phyloP scores from a whole-genome alignment of 2,329 filamentous ascomycete genomes.

The Hortaea werneckii region DNA sequence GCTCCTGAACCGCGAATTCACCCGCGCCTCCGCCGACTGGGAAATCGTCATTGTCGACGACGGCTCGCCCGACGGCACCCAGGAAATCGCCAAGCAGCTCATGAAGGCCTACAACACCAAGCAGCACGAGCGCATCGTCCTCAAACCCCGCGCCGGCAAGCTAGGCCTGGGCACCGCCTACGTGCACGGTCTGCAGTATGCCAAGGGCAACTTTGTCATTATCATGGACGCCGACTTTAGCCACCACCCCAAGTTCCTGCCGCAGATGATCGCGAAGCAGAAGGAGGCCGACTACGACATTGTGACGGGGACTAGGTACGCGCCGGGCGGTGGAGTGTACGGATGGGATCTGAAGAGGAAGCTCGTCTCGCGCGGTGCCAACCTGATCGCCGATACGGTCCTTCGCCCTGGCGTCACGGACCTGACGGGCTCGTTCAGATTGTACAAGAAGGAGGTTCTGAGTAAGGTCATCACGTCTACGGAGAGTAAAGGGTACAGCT shows the following conservation, averaged over 20 bases:
- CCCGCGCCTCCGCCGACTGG: conserved; percentile 86
- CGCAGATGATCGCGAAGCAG: conserved; percentile 80
- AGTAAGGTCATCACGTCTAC: conserved; percentile 84
- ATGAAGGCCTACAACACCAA: conserved; percentile 59
- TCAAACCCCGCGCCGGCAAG: conserved; percentile 86
- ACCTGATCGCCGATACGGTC: conserved; percentile 91
- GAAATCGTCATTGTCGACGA: conserved; percentile 98
- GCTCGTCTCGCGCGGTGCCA: conserved; percentile 75
- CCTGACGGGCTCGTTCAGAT: conserved; percentile 82
- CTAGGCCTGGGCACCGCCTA: conserved; percentile 95
- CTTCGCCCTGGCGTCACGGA: conserved; percentile 90
- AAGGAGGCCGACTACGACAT: conserved; percentile 78
- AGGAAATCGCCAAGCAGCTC: conserved; percentile 81
- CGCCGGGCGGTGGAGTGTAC: conserved; percentile 73
- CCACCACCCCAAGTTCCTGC: conserved; percentile 98
- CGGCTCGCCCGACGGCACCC: conserved; percentile 90
- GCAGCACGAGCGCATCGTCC: conserved; percentile 55
- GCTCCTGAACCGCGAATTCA: conserved; percentile 87
- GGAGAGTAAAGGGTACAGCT: conserved; percentile 93
- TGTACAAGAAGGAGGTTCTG: conserved; percentile 87
- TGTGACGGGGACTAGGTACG: conserved; percentile 91
- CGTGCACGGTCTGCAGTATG: conserved; percentile 85
- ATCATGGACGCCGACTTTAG: conserved; percentile 99
- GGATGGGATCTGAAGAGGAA: conserved; percentile 86
- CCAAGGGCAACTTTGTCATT: conserved; percentile 87